Evolutionary conservation across 2,329 filamentous ascomycete genomes (phyloP).

Genomic region (Aspergillus latus): DNA sequence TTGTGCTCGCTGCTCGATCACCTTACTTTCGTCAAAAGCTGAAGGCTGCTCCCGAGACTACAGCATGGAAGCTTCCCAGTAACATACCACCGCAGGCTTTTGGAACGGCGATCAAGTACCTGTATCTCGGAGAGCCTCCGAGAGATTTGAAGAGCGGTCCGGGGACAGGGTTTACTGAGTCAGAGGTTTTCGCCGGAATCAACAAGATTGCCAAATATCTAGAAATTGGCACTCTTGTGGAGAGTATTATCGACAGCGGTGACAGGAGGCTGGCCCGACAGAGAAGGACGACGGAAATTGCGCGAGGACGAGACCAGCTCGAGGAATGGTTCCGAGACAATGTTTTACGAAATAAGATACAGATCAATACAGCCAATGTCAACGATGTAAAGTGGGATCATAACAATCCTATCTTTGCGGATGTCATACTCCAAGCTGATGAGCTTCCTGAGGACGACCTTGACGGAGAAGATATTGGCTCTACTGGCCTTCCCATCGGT

Average conservation of each 20-base stretch:
- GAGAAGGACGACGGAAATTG: conserved; percentile 75
- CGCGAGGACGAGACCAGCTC: conserved; percentile 72
- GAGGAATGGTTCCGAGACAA: conserved; percentile 72
- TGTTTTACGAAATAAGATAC: conserved; percentile 72
- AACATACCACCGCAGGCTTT: conserved; percentile 75
- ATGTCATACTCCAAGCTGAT: conserved; percentile 81
- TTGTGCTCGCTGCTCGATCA: conserved; percentile 80
- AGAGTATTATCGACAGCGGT: conserved; percentile 70
- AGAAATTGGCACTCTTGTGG: conserved; percentile 79
- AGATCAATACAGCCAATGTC: conserved; percentile 67
- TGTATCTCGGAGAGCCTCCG: conserved; percentile 83
- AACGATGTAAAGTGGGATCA: conserved; percentile 74
- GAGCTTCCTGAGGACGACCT: conserved; percentile 51
- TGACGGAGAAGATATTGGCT: conserved; percentile 20
- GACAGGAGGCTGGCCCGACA: conserved; percentile 79
- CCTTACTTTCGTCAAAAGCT: conserved; percentile 84
- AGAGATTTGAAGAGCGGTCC: conserved; percentile 64
- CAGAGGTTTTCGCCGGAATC: conserved; percentile 74
- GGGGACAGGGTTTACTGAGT: conserved; percentile 62
- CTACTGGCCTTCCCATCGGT: conserved; percentile 65
- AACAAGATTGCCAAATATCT: conserved; percentile 82
- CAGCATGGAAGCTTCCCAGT: conserved; percentile 68
- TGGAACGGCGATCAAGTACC: conserved; percentile 72
- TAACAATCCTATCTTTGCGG: conserved; percentile 83
- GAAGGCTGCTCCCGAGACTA: conserved; percentile 64